These are phyloP conservation scores for Hericium coralloides DNA, from an alignment of 768 basidiomycete genomes.

Conservation along the genomic window DNA sequence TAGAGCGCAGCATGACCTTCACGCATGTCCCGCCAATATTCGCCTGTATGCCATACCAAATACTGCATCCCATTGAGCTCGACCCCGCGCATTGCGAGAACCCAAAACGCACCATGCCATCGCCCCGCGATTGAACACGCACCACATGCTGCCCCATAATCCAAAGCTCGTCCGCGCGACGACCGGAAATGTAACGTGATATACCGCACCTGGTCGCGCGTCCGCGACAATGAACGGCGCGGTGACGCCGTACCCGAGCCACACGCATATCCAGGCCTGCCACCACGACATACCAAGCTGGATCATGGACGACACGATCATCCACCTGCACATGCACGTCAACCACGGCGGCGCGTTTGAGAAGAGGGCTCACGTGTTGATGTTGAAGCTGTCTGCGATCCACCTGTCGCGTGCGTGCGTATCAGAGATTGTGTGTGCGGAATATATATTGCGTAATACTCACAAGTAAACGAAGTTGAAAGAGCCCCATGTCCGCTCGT, in stretches of 20 bases:
- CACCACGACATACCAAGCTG: slow-evolving; percentile 71
- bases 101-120: slow-evolving; percentile 55
- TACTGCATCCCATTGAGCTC: slow-evolving; percentile 25
- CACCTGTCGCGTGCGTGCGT: slow-evolving; percentile 38
- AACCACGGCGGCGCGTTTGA: neutral
- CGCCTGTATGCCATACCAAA: slow-evolving; percentile 75
- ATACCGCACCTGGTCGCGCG: slow-evolving; percentile 68
- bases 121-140: slow-evolving; percentile 64
- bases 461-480: slow-evolving; percentile 64
- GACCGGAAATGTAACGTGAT: slow-evolving; percentile 68
- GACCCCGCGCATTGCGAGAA: neutral
- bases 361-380: slow-evolving; percentile 51
- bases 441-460: slow-evolving; percentile 18
- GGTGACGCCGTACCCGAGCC: slow-evolving; percentile 34
- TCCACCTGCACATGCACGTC: slow-evolving; percentile 48
- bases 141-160: slow-evolving; percentile 71
- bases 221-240: slow-evolving; percentile 71
- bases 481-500: slow-evolving; percentile 55
- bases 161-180: slow-evolving; percentile 73
- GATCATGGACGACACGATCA: slow-evolving; percentile 71
- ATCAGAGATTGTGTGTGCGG: slow-evolving; percentile 2
- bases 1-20: slow-evolving; percentile 62
- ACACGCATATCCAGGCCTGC: slow-evolving; percentile 80
- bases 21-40: slow-evolving; percentile 80
- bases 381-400: slow-evolving; percentile 76